Evolutionary conservation across 2,329 filamentous ascomycete species (phyloP).

Genomic region (Aspergillaceae sp.): DNA sequence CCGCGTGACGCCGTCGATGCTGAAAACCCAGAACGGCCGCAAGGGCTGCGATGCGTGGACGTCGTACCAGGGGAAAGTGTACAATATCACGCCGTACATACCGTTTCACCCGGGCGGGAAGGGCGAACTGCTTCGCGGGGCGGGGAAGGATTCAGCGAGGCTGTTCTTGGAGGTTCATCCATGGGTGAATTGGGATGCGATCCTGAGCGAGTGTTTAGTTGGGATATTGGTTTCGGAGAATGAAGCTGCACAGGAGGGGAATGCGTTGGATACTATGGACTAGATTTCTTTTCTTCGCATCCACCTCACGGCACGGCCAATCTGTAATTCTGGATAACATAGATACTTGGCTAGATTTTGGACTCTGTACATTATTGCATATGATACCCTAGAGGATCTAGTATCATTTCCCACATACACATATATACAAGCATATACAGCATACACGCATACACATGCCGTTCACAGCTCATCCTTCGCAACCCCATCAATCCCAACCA

Average conservation of each 20-base stretch:
- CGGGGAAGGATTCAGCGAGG: constrained; percentile 57
- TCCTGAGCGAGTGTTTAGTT: constrained; percentile 53
- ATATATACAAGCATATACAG: constrained; percentile 1
- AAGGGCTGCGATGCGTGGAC: constrained; percentile 86
- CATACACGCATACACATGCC: too few relatives aligned
- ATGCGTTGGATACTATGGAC: constrained; percentile 52
- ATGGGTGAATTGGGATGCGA: constrained; percentile 62
- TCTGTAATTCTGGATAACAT: too few relatives aligned
- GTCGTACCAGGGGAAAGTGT: constrained; percentile 78
- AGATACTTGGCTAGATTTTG: neutral
- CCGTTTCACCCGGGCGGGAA: constrained; percentile 80
- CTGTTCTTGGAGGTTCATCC: constrained; percentile 57
- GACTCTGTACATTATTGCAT: neutral
- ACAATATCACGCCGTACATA: constrained; percentile 85
- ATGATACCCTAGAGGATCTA: constrained; percentile 2
- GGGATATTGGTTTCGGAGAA: constrained; percentile 53
- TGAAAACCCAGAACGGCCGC: constrained; percentile 70
- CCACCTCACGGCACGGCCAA: too few relatives aligned
- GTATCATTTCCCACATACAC: neutral
- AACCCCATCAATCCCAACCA: constrained; percentile 75
- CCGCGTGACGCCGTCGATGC: constrained; percentile 72
- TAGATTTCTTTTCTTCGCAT: constrained; percentile 24
- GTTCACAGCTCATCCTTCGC: constrained; percentile 36
- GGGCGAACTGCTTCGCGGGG: constrained; percentile 53
- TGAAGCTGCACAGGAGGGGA: constrained; percentile 27